Evolutionary conservation across 2,329 filamentous ascomycete species (phyloP), one percentile per base, ranked within the genome.

Genomic region (Diplodia mutila): DNA sequence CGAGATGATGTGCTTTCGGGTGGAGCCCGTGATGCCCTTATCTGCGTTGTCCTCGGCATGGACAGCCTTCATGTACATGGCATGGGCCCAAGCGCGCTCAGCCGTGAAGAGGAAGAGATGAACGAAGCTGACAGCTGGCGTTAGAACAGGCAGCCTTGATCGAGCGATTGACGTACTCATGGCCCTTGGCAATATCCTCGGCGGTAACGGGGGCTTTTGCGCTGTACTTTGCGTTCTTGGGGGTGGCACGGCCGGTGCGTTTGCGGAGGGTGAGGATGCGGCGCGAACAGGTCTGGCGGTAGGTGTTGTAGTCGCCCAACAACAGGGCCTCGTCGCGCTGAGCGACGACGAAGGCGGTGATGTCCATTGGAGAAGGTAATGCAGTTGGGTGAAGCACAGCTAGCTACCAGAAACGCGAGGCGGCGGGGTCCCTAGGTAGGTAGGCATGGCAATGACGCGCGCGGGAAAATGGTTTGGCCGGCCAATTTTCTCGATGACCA

Each of bases 61-160:
- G 23, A 88, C 84, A 4, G 92, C 87, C 80, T 97, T 97, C 86
- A 97, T 93, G 76, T 91, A 89, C 93, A 98, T 96, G 68, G 94
- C 94, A 79, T 97, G 90, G 46, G 95, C 94, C 92, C 93, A 98
- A 63, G 94, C 92, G 71, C 95, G 88, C 82, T 99, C 95, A 69
- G 94, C 89, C 48, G 89, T 91, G 75, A 97, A 88, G 67, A 99
- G 85, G 37, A 94, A 84, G n/a, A 97, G 84, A 72, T 91, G 85
- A 59, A 90, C 87, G 80, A 89, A 92, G 79, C 92, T 96, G 73
- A 18, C 25, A 4, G 21, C 54, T 18, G 68, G 29, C 7, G 25
- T 51, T 46, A 39, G 49, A 55, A 4, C 37, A 52, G 23, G 39
- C 21, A n/a, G 42, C 1, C 8, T 32, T 49, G 16, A n/a, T 63